phyloP scores from a whole-genome alignment of 257 asterid species.

The Lavandula angustifolia region DNA sequence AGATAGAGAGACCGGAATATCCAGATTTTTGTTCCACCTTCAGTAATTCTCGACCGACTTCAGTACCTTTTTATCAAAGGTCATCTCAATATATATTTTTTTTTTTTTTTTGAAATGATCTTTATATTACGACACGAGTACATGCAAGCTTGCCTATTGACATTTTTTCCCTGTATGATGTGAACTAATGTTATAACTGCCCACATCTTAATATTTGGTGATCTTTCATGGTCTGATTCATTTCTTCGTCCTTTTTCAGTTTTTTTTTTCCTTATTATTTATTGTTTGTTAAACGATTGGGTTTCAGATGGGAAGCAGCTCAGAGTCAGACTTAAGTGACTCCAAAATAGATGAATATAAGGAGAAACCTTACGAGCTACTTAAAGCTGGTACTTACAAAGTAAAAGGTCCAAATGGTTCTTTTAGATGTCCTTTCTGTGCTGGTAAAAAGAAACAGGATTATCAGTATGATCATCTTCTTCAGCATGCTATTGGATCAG shows the following conservation, averaged over 20 bases:
- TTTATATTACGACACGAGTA: neutral
- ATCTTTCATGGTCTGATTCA: neutral
- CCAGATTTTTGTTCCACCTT: neutral
- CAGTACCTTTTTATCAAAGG: neutral
- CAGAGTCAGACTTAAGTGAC: constrained; percentile 75
- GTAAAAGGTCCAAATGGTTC: constrained; percentile 75
- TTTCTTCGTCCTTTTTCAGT: neutral
- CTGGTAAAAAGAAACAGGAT: constrained; percentile 92
- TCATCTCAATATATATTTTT: neutral
- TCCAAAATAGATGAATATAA: constrained; percentile 75
- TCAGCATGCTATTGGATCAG: constrained; percentile 79
- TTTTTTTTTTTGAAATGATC: neutral
- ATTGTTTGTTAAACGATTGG: constrained; percentile 9
- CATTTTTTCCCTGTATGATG: neutral
- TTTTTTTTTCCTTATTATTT: neutral
- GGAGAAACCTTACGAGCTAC: constrained; percentile 70
- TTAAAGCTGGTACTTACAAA: constrained; percentile 60
- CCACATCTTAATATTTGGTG: constrained; percentile 1
- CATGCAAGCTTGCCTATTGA: neutral
- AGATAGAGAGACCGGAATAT: neutral
- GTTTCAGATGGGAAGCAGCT: constrained; percentile 70
- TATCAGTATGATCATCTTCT: constrained; percentile 77
- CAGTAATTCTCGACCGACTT: neutral
- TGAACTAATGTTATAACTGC: neutral
- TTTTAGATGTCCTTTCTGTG: constrained; percentile 91